Percentiles rank a stretch among this genome's conserved stretches.
These are phyloP conservation scores for Malassezia yamatoensis DNA, from an alignment of 1,284 basidiomycete genomes.

Conservation along the genomic window DNA sequence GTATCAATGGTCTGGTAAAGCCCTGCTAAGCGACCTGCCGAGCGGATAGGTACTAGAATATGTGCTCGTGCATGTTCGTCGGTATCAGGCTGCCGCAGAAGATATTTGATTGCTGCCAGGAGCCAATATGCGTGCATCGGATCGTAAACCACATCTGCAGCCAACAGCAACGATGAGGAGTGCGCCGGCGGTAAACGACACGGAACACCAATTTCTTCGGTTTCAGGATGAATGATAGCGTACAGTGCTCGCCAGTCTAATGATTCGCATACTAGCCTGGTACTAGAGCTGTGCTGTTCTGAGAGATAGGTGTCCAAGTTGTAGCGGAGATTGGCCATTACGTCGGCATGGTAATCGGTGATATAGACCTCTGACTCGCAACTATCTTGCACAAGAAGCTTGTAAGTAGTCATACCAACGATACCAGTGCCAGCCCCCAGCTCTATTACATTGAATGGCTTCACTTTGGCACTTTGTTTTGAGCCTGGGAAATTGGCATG, in stretches of 20 bases:
- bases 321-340: slow-evolving; percentile 14
- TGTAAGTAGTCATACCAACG: slow-evolving; percentile 15
- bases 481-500: not conserved
- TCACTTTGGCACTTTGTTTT: not conserved
- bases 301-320: slow-evolving; percentile 10
- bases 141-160: slow-evolving; percentile 14
- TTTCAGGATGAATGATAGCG: slow-evolving; percentile 2
- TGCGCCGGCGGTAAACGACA: slow-evolving; percentile 13
- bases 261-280: slow-evolving; percentile 6
- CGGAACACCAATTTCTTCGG: not conserved
- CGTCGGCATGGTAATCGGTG: slow-evolving; percentile 18
- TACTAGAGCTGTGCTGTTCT: not conserved
- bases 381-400: not conserved
- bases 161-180: slow-evolving; percentile 7
- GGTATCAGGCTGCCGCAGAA: slow-evolving; percentile 11
- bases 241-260: slow-evolving; percentile 16
- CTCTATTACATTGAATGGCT: slow-evolving; percentile 6
- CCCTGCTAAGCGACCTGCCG: slow-evolving; percentile 10
- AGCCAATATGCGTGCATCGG: slow-evolving; percentile 16
- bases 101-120: slow-evolving; percentile 9
- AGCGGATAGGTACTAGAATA: slow-evolving; percentile 13
- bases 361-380: not conserved
- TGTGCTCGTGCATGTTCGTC: slow-evolving; percentile 15
- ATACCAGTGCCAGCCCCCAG: slow-evolving; percentile 18
- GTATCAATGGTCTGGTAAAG: slow-evolving; percentile 14